Percentiles rank a stretch among this genome's conserved stretches.
phyloP scores from a whole-genome alignment of 805 yeast genomes.

The Kurtzmaniella fragi region DNA sequence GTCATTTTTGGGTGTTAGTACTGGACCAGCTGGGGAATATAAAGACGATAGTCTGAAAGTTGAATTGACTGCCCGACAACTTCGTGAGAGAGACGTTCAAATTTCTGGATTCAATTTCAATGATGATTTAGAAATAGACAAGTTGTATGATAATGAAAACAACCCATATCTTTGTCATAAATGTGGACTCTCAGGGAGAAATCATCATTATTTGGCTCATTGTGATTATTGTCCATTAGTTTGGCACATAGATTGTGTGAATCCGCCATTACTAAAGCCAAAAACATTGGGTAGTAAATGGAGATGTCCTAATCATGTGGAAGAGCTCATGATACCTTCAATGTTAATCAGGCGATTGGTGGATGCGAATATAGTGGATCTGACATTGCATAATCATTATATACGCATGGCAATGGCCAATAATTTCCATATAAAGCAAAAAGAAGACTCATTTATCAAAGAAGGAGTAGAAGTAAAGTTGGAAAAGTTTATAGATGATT shows the following conservation, averaged over 20 bases:
- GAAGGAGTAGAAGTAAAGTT: slow-evolving; percentile 11
- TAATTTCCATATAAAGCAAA: slow-evolving; percentile 26
- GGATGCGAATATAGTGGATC: slow-evolving; percentile 50
- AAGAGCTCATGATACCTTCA: slow-evolving; percentile 39
- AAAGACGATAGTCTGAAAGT: slow-evolving; percentile 37
- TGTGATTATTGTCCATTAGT: slow-evolving; percentile 81
- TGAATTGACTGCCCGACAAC: slow-evolving; percentile 37
- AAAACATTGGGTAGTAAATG: slow-evolving; percentile 76
- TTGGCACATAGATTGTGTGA: slow-evolving; percentile 88
- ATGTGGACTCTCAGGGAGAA: slow-evolving; percentile 69
- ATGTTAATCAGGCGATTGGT: slow-evolving; percentile 40
- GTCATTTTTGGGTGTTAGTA: slow-evolving; percentile 64
- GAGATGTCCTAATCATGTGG: slow-evolving; percentile 89
- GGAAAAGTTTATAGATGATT: slow-evolving; percentile 26
- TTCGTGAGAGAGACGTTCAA: slow-evolving; percentile 23
- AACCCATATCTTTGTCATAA: slow-evolving; percentile 66
- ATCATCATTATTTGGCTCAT: slow-evolving; percentile 51
- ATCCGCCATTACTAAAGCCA: slow-evolving; percentile 67
- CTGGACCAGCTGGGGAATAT: slow-evolving; percentile 70
- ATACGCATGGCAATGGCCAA: slow-evolving; percentile 23
- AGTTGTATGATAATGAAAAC: slow-evolving; percentile 63
- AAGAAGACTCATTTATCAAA: slow-evolving; percentile 29
- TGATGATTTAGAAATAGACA: slow-evolving; percentile 57
- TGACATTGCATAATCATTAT: slow-evolving; percentile 35
- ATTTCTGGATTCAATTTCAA: slow-evolving; percentile 33